Conservation (phyloP, 2,329 filamentous ascomycete species). For the Microdochium bolleyi region DNA sequence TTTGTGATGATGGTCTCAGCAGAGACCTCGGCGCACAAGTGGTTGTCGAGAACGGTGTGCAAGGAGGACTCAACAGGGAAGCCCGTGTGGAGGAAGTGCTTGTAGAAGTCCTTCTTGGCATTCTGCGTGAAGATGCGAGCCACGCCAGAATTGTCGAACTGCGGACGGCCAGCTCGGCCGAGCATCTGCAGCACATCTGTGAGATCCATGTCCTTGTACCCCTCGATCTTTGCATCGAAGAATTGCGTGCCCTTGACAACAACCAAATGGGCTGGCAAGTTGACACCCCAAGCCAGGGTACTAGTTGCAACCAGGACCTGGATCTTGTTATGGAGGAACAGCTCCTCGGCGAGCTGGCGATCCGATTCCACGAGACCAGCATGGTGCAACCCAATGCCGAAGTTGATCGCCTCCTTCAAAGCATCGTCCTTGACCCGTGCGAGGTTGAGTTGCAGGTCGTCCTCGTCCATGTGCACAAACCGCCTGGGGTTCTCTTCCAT, state of each 20-base stretch:
- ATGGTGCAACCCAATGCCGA: constrained; percentile 95
- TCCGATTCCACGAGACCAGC: constrained; percentile 94
- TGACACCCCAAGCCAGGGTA: constrained; percentile 96
- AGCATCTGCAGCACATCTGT: constrained; percentile 98
- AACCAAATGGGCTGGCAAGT: constrained; percentile 90
- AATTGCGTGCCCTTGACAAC: constrained; percentile 98
- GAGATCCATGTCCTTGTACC: constrained; percentile 97
- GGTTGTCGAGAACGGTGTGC: constrained; percentile 94
- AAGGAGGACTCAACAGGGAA: constrained; percentile 96
- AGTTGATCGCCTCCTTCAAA: constrained; percentile 86
- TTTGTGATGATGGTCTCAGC: constrained; percentile 89
- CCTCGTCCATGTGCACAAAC: constrained; percentile 90
- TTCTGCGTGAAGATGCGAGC: constrained; percentile 97
- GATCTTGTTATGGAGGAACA: constrained; percentile 97
- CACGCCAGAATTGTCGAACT: constrained; percentile 94
- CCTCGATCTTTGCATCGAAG: constrained; percentile 96
- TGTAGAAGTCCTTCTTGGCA: constrained; percentile 97
- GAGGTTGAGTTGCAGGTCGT: constrained; percentile 85
- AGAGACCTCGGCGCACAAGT: constrained; percentile 89
- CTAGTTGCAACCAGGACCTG: constrained; percentile 94
- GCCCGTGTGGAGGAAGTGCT: constrained; percentile 96
- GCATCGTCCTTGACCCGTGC: constrained; percentile 87
- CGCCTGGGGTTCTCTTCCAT: constrained; percentile 97
- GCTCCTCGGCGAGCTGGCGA: constrained; percentile 81
- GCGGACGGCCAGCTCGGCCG: constrained; percentile 86